Conservation (phyloP, 176 grass and related monocot genomes). For the maize (Zea mays) region Zm-B73-REFERENCE-NAM-5.0 NC_050096.1:184479501-184480000, state of each 20-base stretch:
- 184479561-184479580: too few relatives aligned
- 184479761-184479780: not conserved
- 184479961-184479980: slow-evolving; percentile 3
- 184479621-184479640: too few relatives aligned
- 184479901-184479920: slow-evolving; percentile 91
- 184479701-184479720: too few relatives aligned
- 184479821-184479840: slow-evolving; percentile 89
- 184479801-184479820: slow-evolving; percentile 82
- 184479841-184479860: slow-evolving; percentile 90
- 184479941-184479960: slow-evolving; percentile 69
- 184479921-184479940: slow-evolving; percentile 78
- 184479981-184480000: slow-evolving; percentile 6
- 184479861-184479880: slow-evolving; percentile 94
- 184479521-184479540: not conserved
- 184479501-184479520: not conserved
- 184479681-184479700: too few relatives aligned
- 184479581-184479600: too few relatives aligned
- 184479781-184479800: not conserved
- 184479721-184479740: too few relatives aligned
- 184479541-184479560: too few relatives aligned
- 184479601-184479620: too few relatives aligned
- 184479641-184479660: too few relatives aligned
- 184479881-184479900: slow-evolving; percentile 85
- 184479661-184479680: too few relatives aligned
- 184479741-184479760: too few relatives aligned